Base-by-base conservation (phyloP, 23 red algal genomes). In the Gracilaria caudata region DNA sequence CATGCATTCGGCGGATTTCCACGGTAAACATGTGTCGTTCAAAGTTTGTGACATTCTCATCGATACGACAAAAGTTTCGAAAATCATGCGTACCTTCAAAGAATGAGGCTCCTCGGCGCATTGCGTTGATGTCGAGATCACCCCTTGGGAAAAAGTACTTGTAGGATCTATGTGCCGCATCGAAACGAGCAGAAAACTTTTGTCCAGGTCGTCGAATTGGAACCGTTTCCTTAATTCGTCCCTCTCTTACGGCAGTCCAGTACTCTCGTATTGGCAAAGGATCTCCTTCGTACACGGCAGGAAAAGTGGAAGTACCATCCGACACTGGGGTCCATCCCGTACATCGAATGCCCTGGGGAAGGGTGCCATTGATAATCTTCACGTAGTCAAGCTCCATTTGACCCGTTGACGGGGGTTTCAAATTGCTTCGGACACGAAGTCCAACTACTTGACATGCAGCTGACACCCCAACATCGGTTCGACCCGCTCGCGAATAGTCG, bases 21-120 rank as follows among this genome's bases (percentile, higher is more conserved):
- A 94, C 90, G 21, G 47, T 64, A 43, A 86, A 79, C 55, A 94
- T 94, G 53, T 78, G 64, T 28, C 97, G 77, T 33, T 87, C 86
- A 82, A 90, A 93, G 66, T 86, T 93, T 3, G 63, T 81, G 20
- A 91, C 72, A 23, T 90, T 94, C 20, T 86, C 82, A 77, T 99
- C 97, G 51, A 90, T 86, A 56, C 94, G 94, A 81, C 97, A 99
- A 86, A 96, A 99, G 61, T 99, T 95, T 25, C 87, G 88, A 94
- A 94, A 99, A 57, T 99, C 97, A 86, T 99, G 97, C 19, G 49
- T 51, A 21, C 97, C 97, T n/a, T 94, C 73, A 82, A 95, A 95
- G 46, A 47, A 79, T 20, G 46, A 46, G 9, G 93, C 92, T 11
- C 82, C 97, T 32, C 79, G 47, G 13, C 60, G 45, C 97, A 99